Conservation (phyloP, 805 yeast genomes). For the Yamadazyma paraphyllophila region DNA sequence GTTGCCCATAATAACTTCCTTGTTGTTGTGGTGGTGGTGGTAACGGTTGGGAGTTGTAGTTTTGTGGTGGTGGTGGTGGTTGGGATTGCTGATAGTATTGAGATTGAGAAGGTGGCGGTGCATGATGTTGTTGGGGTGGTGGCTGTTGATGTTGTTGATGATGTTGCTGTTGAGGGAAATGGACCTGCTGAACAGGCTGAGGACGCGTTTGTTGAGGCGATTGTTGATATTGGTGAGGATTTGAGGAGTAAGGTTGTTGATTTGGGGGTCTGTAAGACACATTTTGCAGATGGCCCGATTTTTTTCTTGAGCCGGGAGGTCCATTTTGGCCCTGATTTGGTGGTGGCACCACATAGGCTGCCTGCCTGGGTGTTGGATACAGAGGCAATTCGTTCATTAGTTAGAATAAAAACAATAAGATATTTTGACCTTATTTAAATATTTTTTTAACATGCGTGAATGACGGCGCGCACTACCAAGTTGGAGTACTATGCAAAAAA, state of each 20-base stretch:
- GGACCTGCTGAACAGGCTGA: slow-evolving; percentile 9
- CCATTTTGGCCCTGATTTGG: slow-evolving; percentile 7
- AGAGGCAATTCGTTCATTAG: slow-evolving; percentile 38
- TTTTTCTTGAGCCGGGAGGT: slow-evolving; percentile 10
- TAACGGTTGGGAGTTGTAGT: slow-evolving; percentile 5
- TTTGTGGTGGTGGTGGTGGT: slow-evolving; percentile 7
- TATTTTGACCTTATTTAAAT: not conserved
- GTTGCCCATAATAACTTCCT: slow-evolving; percentile 8
- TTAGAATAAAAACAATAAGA: not conserved
- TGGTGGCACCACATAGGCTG: slow-evolving; percentile 29
- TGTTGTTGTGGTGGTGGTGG: slow-evolving; percentile 14
- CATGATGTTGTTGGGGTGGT: slow-evolving; percentile 9
- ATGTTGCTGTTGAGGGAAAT: slow-evolving; percentile 13
- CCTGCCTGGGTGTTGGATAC: slow-evolving; percentile 47
- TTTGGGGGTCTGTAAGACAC: slow-evolving; percentile 15
- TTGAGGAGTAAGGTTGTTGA: slow-evolving; percentile 11
- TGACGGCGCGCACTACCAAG: slow-evolving; percentile 1
- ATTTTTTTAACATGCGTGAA: not conserved
- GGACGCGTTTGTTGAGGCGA: slow-evolving; percentile 10
- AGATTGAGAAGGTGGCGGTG: slow-evolving; percentile 6
- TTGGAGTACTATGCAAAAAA: no score
- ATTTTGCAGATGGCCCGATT: slow-evolving; percentile 9
- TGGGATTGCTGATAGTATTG: slow-evolving; percentile 12
- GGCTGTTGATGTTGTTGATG: slow-evolving; percentile 5
- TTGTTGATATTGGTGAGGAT: slow-evolving; percentile 10